Conservation (phyloP, 148 eudicot genomes). For the Camellia sinensis region DNA sequence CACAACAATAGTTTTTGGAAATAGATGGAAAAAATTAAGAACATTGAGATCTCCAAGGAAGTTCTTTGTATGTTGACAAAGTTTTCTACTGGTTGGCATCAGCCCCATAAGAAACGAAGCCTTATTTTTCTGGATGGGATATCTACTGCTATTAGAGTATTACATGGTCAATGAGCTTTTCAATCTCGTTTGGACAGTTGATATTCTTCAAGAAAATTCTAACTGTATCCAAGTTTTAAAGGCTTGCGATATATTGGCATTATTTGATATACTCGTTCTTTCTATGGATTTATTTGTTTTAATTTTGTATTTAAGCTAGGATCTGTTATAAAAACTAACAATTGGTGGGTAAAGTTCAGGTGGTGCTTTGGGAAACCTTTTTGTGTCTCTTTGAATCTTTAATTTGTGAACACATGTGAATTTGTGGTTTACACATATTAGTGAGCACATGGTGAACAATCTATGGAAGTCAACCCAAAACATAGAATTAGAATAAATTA, state of each 20-base stretch:
- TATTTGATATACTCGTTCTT: background rate
- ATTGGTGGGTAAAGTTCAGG: background rate
- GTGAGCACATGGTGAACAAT: too few relatives aligned
- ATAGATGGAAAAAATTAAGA: conserved; percentile 18
- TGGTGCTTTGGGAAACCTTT: background rate
- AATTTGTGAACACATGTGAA: too few relatives aligned
- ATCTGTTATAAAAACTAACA: background rate
- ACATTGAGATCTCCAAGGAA: conserved; percentile 20
- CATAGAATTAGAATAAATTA: too few relatives aligned
- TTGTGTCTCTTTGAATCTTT: background rate
- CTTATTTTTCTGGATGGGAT: background rate
- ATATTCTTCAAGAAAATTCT: conserved; percentile 16
- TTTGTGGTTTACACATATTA: too few relatives aligned
- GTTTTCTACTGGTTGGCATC: conserved; percentile 41
- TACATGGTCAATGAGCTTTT: conserved; percentile 23
- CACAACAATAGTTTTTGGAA: conserved; percentile 16
- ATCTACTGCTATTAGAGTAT: conserved; percentile 17
- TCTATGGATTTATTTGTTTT: background rate
- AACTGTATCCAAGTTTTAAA: conserved; percentile 23
- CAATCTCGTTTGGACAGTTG: conserved; percentile 33
- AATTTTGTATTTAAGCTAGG: background rate
- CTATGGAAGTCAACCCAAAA: too few relatives aligned
- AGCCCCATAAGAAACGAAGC: background rate
- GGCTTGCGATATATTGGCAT: conserved; percentile 26
- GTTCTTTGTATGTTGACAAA: conserved; percentile 25